These are phyloP conservation scores for Lithohypha guttulata DNA, from an alignment of 2,329 filamentous ascomycete genomes.

Conservation along the genomic window DNA sequence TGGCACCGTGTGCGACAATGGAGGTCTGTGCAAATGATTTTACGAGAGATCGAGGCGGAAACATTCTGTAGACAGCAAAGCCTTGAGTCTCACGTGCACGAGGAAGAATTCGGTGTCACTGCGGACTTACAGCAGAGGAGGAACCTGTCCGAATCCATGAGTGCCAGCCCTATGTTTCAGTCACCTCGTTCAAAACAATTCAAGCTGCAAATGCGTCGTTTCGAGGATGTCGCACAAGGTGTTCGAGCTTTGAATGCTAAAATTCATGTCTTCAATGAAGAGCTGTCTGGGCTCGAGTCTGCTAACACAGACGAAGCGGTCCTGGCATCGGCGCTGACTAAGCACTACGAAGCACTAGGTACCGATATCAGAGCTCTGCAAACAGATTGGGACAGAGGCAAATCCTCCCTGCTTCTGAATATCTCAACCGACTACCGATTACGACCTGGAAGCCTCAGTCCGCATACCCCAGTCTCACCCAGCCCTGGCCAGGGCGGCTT, in stretches of 20 bases:
- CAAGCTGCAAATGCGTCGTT: constrained; percentile 75
- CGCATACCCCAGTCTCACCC: constrained; percentile 33
- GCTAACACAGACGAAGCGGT: constrained; percentile 55
- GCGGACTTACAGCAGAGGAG: neutral
- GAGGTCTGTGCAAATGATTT: constrained; percentile 63
- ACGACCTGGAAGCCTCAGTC: constrained; percentile 14
- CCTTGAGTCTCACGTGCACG: constrained; percentile 11
- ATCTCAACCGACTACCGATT: constrained; percentile 43
- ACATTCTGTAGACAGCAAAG: constrained; percentile 10
- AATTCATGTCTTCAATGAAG: constrained; percentile 80
- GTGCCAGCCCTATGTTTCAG: neutral
- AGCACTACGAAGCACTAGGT: constrained; percentile 91
- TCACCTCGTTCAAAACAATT: constrained; percentile 58
- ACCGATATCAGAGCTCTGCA: constrained; percentile 70
- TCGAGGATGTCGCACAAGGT: constrained; percentile 78
- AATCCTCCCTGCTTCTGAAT: constrained; percentile 66
- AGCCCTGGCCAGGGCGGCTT: constrained; percentile 36
- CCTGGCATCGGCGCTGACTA: constrained; percentile 65
- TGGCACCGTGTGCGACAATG: constrained; percentile 19
- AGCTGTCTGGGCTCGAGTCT: constrained; percentile 62
- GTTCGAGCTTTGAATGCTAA: constrained; percentile 91
- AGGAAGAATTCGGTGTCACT: constrained; percentile 14
- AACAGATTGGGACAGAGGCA: constrained; percentile 79
- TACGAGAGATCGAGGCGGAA: constrained; percentile 54
- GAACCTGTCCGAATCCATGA: neutral